These are phyloP conservation scores for Celoporthe dispersa DNA, from an alignment of 2,329 filamentous ascomycete genomes.

Conservation along the genomic window DNA sequence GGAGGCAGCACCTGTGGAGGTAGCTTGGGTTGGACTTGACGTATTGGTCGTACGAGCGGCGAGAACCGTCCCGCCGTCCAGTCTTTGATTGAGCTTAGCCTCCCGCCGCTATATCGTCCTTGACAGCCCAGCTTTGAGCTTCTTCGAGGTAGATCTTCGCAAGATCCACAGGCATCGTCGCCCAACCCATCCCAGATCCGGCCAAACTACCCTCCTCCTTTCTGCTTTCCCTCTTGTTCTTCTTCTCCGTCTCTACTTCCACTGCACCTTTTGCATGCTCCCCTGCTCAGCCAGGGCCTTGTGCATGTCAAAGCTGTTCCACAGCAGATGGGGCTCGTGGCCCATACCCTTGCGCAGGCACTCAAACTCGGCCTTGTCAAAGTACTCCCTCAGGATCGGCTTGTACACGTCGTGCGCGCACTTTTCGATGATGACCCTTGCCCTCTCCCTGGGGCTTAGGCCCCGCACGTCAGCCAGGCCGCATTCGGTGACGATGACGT, in stretches of 20 bases:
- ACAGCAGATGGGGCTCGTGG: conserved; percentile 86
- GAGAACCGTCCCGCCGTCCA: not conserved
- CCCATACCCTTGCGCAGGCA: conserved; percentile 86
- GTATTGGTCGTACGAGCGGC: not conserved
- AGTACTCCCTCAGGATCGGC: conserved; percentile 81
- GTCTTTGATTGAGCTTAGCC: conserved; percentile 15
- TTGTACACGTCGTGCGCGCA: conserved; percentile 85
- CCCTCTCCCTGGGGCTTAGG: conserved; percentile 77
- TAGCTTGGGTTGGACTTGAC: not conserved
- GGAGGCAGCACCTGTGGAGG: not conserved
- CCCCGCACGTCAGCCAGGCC: conserved; percentile 86
- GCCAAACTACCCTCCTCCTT: not conserved
- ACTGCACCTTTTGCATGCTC: conserved; percentile 80
- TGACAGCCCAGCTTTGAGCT: not conserved
- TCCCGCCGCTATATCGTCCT: conserved; percentile 6
- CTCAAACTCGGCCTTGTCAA: conserved; percentile 84
- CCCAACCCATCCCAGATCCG: not conserved
- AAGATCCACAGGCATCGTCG: not conserved
- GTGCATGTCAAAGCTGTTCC: conserved; percentile 88
- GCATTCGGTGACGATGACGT: conserved; percentile 77
- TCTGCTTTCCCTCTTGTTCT: not conserved
- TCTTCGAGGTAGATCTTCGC: not conserved
- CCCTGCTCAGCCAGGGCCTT: conserved; percentile 80
- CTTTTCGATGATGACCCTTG: conserved; percentile 83
- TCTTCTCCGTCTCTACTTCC: conserved; percentile 52